These are phyloP conservation scores for Suillus tomentosus DNA, from an alignment of 768 basidiomycete genomes.

Conservation along the genomic window DNA sequence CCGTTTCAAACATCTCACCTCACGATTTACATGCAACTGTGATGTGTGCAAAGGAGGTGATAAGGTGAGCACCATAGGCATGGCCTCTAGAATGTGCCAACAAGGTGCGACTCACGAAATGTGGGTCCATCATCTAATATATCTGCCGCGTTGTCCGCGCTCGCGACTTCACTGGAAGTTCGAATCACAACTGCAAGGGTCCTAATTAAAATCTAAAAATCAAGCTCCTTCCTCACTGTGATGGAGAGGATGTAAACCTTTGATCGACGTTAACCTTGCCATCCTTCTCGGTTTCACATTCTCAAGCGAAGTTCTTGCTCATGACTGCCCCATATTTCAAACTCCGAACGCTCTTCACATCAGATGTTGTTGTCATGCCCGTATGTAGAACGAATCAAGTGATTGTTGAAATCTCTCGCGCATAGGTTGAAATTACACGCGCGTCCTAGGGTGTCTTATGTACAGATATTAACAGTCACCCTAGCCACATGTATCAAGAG, in stretches of 20 bases:
- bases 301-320: not conserved
- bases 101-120: no score
- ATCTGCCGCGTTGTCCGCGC: not conserved
- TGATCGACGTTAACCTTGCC: not conserved
- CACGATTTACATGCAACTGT: not conserved
- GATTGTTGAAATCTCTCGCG: not conserved
- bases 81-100: no score
- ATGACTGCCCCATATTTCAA: not conserved
- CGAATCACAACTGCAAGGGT: not conserved
- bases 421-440: not conserved
- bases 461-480: not conserved
- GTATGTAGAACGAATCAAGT: not conserved
- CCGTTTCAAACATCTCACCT: not conserved
- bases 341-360: not conserved
- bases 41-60: no score
- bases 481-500: not conserved
- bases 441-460: not conserved
- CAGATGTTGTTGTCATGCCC: not conserved
- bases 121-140: no score
- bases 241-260: not conserved
- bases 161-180: not conserved
- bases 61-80: no score
- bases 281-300: not conserved
- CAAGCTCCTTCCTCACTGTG: not conserved
- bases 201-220: not conserved